phyloP scores from a whole-genome alignment of 768 basidiomycete species.

The Hericium coralloides region DNA sequence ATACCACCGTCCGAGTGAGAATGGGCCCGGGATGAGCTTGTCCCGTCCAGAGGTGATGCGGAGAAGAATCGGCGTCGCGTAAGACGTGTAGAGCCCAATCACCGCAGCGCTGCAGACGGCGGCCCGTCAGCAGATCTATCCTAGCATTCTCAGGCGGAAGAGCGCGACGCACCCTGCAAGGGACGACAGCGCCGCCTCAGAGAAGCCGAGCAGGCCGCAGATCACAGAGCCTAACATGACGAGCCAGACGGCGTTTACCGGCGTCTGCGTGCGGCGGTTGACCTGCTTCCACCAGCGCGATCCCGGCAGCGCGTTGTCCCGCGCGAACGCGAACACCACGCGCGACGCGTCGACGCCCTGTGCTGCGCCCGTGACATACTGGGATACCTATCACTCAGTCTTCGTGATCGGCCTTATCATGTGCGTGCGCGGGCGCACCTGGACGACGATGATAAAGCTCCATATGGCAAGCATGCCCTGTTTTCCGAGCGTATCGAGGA shows the following conservation, averaged over 20 bases:
- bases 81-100: slow-evolving; percentile 62
- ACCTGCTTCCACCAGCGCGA: slow-evolving; percentile 63
- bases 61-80: slow-evolving; percentile 59
- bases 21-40: slow-evolving; percentile 49
- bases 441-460: slow-evolving; percentile 61
- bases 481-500: slow-evolving; percentile 56
- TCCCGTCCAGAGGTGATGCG: slow-evolving; percentile 61
- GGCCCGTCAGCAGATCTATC: background rate
- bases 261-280: slow-evolving; percentile 51
- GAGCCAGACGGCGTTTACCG: slow-evolving; percentile 70
- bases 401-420: slow-evolving; percentile 15
- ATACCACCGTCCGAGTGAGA: slow-evolving; percentile 52
- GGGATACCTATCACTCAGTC: background rate
- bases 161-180: slow-evolving; percentile 47
- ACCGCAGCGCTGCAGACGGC: slow-evolving; percentile 46
- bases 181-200: slow-evolving; percentile 50
- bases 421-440: slow-evolving; percentile 23
- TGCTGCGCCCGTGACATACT: slow-evolving; percentile 69
- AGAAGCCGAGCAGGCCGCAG: slow-evolving; percentile 61
- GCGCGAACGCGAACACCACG: slow-evolving; percentile 66
- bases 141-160: background rate
- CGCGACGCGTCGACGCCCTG: slow-evolving; percentile 70
- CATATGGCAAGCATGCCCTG: slow-evolving; percentile 65
- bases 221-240: slow-evolving; percentile 49
- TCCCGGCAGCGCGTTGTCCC: slow-evolving; percentile 67